phyloP scores from a whole-genome alignment of 768 basidiomycete species.

The Boletus coccyginus region DNA sequence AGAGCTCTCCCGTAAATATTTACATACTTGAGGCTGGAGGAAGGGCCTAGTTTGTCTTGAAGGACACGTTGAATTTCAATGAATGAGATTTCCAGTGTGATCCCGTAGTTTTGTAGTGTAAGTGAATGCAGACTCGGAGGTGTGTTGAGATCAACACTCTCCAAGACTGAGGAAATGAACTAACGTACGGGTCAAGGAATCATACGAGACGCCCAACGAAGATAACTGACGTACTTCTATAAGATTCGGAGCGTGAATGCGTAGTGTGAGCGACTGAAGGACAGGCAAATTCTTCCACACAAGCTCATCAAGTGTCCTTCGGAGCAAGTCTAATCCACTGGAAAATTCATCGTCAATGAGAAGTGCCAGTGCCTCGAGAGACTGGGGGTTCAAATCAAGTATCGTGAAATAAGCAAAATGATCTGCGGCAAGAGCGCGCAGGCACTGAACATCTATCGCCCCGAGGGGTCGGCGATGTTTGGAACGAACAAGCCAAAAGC shows the following conservation, averaged over 20 bases:
- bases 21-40: neutral
- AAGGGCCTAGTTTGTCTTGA: neutral
- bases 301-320: neutral
- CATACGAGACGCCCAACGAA: neutral
- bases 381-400: neutral
- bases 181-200: neutral
- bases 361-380: constrained; percentile 2
- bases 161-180: neutral
- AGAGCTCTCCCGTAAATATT: neutral
- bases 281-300: neutral
- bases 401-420: too few relatives aligned
- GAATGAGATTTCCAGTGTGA: neutral
- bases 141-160: neutral
- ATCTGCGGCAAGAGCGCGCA: neutral
- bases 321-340: neutral
- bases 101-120: neutral
- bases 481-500: neutral
- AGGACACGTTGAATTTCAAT: neutral
- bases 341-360: neutral
- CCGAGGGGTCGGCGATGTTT: neutral
- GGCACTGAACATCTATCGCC: neutral
- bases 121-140: constrained; percentile 1
- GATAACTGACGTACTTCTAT: neutral
- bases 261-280: constrained; percentile 11
- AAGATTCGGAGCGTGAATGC: accelerated